Evolutionary conservation across 805 yeast genomes (phyloP).

Genomic region (Zygosaccharomyces bisporus): DNA sequence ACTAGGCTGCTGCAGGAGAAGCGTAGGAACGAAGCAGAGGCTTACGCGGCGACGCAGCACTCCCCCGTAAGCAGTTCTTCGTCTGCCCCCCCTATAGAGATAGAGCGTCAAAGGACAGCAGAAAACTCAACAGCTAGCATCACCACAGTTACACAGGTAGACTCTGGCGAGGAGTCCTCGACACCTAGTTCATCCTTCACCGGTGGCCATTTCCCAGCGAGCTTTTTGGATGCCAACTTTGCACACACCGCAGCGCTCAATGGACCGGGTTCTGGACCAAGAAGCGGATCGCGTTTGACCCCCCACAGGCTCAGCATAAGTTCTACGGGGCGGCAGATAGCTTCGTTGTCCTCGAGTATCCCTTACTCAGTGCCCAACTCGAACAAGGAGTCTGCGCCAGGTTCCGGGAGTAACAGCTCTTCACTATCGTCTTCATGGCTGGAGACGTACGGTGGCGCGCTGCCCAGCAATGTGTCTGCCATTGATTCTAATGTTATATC

Average conservation of each 20-base stretch:
- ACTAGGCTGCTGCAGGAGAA: conserved; percentile 35
- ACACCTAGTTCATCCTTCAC: conserved; percentile 14
- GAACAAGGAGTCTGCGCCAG: conserved; percentile 31
- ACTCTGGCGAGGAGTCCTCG: conserved; percentile 19
- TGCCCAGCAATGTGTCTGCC: conserved; percentile 42
- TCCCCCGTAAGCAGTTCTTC: conserved; percentile 4
- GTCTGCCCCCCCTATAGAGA: conserved; percentile 13
- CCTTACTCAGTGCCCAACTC: conserved; percentile 76
- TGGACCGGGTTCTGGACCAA: conserved; percentile 20
- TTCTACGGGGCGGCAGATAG: conserved; percentile 25
- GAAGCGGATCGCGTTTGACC: conserved; percentile 22
- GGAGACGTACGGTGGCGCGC: conserved; percentile 35
- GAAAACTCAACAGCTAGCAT: conserved; percentile 25
- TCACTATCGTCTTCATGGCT: conserved; percentile 36
- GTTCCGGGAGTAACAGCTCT: conserved; percentile 28
- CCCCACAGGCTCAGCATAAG: conserved; percentile 16
- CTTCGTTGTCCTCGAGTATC: conserved; percentile 54
- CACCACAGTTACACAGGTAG: conserved; percentile 31
- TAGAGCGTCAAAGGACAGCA: conserved; percentile 14
- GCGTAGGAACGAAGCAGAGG: conserved; percentile 24
- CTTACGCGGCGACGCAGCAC: conserved; percentile 8
- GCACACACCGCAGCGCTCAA: conserved; percentile 36
- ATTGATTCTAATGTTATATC: conserved; percentile 59
- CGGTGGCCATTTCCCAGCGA: conserved; percentile 24
- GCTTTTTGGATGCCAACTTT: conserved; percentile 34